Percentiles rank a stretch among this genome's conserved stretches.
phyloP scores from a whole-genome alignment of 2,329 filamentous ascomycete genomes.

The Dothideomycetidae sp. region DNA sequence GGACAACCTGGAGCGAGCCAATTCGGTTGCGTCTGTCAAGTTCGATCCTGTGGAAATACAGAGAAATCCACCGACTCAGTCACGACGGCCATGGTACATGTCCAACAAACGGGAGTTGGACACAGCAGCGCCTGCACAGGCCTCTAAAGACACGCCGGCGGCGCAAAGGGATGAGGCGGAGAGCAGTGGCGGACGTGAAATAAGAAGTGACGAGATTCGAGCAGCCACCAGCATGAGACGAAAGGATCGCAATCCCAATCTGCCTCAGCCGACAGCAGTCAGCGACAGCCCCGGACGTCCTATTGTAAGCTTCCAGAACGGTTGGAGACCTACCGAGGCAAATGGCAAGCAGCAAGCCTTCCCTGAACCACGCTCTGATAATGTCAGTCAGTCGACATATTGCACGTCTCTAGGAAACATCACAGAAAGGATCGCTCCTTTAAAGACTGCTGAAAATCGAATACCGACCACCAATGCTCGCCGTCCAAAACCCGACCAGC shows the following conservation, averaged over 20 bases:
- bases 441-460: no score
- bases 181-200: slow-evolving; percentile 66
- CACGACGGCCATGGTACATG: slow-evolving; percentile 66
- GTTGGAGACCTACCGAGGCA: slow-evolving; percentile 64
- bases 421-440: slow-evolving; percentile 10
- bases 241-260: slow-evolving; percentile 70
- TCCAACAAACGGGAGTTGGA: slow-evolving; percentile 39
- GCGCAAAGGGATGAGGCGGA: slow-evolving; percentile 32
- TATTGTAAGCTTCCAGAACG: slow-evolving; percentile 90
- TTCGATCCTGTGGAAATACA: slow-evolving; percentile 57
- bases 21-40: slow-evolving; percentile 18
- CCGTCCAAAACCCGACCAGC: slow-evolving; percentile 13
- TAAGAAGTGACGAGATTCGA: slow-evolving; percentile 75
- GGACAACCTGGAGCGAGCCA: slow-evolving; percentile 7
- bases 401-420: not conserved
- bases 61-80: slow-evolving; percentile 69
- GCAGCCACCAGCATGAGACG: slow-evolving; percentile 80
- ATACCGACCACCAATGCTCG: slow-evolving; percentile 35
- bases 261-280: slow-evolving; percentile 80
- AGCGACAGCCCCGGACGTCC: slow-evolving; percentile 81
- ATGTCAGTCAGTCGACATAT: not conserved
- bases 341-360: slow-evolving; percentile 30
- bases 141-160: slow-evolving; percentile 19
- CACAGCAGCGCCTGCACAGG: slow-evolving; percentile 20
- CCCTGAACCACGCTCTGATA: not conserved